Evolutionary conservation across 768 basidiomycete genomes (phyloP).

Genomic region (Austroboletus festivus): DNA sequence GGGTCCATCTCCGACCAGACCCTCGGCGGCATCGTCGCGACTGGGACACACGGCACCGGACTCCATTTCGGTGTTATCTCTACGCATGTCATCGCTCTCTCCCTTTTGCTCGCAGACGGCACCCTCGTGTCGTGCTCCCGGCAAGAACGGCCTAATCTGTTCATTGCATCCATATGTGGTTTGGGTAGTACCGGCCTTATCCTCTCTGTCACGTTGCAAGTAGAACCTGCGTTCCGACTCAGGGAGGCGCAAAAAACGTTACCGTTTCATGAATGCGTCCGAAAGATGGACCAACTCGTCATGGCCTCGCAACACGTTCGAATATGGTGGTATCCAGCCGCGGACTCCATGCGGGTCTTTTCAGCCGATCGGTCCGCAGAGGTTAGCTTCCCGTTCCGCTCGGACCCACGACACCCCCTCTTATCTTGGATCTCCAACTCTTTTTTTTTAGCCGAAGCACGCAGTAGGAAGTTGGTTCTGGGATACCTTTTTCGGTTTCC

Average conservation of each 20-base stretch:
- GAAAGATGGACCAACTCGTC: constrained; percentile 52
- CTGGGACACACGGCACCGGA: constrained; percentile 94
- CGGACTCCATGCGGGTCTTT: constrained; percentile 67
- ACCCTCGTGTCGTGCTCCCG: constrained; percentile 65
- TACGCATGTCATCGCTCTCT: constrained; percentile 71
- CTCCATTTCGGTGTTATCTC: constrained; percentile 77
- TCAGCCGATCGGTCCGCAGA: constrained; percentile 72
- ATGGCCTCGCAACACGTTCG: constrained; percentile 82
- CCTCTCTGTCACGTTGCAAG: constrained; percentile 68
- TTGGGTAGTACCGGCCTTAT: constrained; percentile 90
- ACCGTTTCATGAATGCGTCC: constrained; percentile 60
- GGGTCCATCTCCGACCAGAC: constrained; percentile 98
- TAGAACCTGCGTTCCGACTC: constrained; percentile 80
- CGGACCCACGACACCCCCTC: background rate
- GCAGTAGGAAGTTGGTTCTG: constrained; percentile 62
- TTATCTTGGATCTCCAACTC: constrained; percentile 10
- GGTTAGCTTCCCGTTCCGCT: constrained; percentile 46
- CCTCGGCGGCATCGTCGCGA: constrained; percentile 87
- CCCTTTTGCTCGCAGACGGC: constrained; percentile 76
- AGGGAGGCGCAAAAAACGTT: constrained; percentile 65
- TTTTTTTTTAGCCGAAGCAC: constrained; percentile 42
- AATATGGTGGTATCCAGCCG: constrained; percentile 92
- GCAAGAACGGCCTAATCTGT: constrained; percentile 65
- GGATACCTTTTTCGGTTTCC: constrained; percentile 71
- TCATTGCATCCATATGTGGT: constrained; percentile 87